Conservation (phyloP, 345 rosid species). For the Excoecaria cochinchinensis region DNA sequence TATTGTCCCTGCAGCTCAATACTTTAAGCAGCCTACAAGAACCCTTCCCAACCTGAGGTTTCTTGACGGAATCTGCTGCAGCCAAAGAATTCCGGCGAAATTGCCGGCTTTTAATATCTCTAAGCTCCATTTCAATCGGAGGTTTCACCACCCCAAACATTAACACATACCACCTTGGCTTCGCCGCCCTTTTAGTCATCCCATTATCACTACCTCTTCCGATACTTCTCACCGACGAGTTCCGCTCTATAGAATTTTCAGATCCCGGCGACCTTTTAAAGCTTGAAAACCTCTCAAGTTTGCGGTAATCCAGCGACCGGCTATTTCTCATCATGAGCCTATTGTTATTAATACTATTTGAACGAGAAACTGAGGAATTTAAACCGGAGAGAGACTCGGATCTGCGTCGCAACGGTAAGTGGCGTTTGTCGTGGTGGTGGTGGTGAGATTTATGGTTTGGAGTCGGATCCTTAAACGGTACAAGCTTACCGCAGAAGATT, state of each 20-base stretch:
- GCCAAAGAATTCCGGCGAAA: conserved; percentile 47
- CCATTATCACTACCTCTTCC: conserved; percentile 16
- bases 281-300: conserved; percentile 30
- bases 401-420: conserved; percentile 29
- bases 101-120: conserved; percentile 70
- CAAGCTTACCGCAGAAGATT: conserved; percentile 63
- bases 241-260: conserved; percentile 20
- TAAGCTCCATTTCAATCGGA: conserved; percentile 61
- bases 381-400: conserved; percentile 60
- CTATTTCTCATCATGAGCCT: conserved; percentile 43
- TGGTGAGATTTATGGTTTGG: no score
- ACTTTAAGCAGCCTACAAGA: conserved; percentile 57
- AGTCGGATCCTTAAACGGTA: conserved; percentile 42
- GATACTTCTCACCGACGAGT: conserved; percentile 26
- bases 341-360: conserved; percentile 28
- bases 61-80: conserved; percentile 4
- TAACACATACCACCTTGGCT: conserved; percentile 63
- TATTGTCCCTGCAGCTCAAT: conserved; percentile 61
- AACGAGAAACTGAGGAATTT: conserved; percentile 22
- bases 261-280: conserved; percentile 16
- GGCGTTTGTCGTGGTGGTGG: not conserved
- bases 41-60: conserved; percentile 29
- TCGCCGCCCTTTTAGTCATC: conserved; percentile 18
- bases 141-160: conserved; percentile 66
- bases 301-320: conserved; percentile 57